Evolutionary conservation across 1,284 basidiomycete species (phyloP), one percentile per base, ranked within the genome.

Genomic region (Gymnopus androsaceus): DNA sequence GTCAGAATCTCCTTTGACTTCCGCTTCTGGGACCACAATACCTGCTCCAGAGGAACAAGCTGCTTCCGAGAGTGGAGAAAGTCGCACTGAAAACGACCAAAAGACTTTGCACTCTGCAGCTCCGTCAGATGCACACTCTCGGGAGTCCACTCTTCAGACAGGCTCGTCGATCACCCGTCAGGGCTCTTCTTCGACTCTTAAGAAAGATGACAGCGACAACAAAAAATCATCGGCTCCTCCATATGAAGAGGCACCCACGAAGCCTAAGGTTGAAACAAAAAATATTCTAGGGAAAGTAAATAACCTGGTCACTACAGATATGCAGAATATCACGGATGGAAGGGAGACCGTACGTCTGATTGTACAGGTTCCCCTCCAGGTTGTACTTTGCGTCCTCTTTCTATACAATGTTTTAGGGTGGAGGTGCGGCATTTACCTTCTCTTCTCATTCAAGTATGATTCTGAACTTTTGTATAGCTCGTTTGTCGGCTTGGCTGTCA

Each of bases 401-500:
- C 64, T 83, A 46, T 76, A 79, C 55, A 51, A 51, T 2, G 67
- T 82, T 15, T 70, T 83, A 9, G 80, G 80, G n/a, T 80, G 77
- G 76, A 78, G 66, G 63, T 68, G 38, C 19, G 30, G 59, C 44
- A 62, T 19, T 7, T n/a, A 25, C 9, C 4, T 23, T 37, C 3
- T 40, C 46, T 31, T 33, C 14, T 40, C 34, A 31, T 5, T 11
- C 30, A 19, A 15, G 11, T 15, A 33, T 21, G 17, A 14, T 15
- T 19, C 31, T 11, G 34, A 14, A n/a, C 37, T 17, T 37, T 25
- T 15, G 28, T n/a, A 25, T 46, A 77, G 79, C 61, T 74, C 82
- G 0, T 71, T 85, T 17, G 74, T 83, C 28, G 80, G 86, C 4
- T 74, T 87, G 58, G 71, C 64, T 1, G 71, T 74, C 15, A 83